Percentiles rank a stretch among this genome's conserved stretches.
Conservation (phyloP, 2,329 filamentous ascomycete genomes). For the Keithomyces neogunnii region DNA sequence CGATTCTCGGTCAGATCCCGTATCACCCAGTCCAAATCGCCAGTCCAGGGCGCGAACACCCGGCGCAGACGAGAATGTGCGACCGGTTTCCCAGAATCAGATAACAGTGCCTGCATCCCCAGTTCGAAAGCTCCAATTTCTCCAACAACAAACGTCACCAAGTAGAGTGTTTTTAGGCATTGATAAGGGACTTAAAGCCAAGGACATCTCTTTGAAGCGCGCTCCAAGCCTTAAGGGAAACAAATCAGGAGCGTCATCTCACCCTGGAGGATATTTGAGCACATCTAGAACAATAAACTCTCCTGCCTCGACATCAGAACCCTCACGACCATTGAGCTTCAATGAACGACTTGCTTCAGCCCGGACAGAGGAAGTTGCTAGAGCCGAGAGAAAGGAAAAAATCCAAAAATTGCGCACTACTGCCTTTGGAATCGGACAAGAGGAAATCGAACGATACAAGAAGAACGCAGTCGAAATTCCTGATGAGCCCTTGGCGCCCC, state of each 20-base stretch:
- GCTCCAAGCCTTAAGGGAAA: constrained; percentile 41
- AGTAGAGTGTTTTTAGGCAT: constrained; percentile 76
- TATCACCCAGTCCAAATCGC: constrained; percentile 13
- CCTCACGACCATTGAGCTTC: constrained; percentile 51
- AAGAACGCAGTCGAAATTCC: constrained; percentile 46
- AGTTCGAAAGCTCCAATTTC: constrained; percentile 49
- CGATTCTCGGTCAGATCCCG: constrained; percentile 11
- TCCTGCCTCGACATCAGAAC: constrained; percentile 15
- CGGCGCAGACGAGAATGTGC: constrained; percentile 12
- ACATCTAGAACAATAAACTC: constrained; percentile 32
- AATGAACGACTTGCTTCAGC: constrained; percentile 77
- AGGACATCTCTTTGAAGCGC: constrained; percentile 76
- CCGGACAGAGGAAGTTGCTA: constrained; percentile 44
- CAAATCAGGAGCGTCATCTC: constrained; percentile 10
- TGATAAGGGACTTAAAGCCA: constrained; percentile 74
- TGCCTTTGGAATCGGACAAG: constrained; percentile 47
- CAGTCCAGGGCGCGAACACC: constrained; percentile 19
- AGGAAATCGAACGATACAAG: constrained; percentile 54
- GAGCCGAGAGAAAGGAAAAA: constrained; percentile 41
- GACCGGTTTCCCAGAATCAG: constrained; percentile 18
- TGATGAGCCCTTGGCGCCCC: constrained; percentile 35
- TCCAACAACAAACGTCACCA: constrained; percentile 59
- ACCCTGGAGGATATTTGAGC: constrained; percentile 33
- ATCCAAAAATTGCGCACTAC: constrained; percentile 45
- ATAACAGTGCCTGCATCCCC: constrained; percentile 72